Evolutionary conservation across 352 stramenopile genomes (phyloP), one percentile per base, ranked within the genome.

Genomic region (Phytopythium kandeliae): DNA sequence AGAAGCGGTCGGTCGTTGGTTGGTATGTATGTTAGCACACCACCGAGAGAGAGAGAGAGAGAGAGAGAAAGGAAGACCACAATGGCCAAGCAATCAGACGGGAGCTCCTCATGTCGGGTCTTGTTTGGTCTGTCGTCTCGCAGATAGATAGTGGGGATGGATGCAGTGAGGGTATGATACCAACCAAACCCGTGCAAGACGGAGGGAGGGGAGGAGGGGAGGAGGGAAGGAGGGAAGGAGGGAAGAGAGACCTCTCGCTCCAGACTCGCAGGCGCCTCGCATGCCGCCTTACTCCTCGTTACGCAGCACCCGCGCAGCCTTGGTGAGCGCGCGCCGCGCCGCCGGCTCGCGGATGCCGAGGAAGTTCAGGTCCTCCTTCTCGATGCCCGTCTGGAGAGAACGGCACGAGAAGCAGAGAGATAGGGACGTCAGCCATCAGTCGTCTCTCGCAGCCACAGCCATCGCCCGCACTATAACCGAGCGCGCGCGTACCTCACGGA

Each of bases 331-430:
- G 55, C 79, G 78, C n/a, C 79, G 69, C 9, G 77, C 78, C 3
- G 66, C 37, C 2, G 74, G 28, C 53, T 89, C 78, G 35, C 87
- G 85, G 46, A 94, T 89, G 35, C 78, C 79, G 37, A 94, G 57
- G 47, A 94, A 94, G 62, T 94, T 92, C 12, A 94, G 60, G 40
- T 94, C 84, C 48, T 91, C 84, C 51, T 79, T 85, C 45, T 89
- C 81, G 45, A 94, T 89, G 12, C 84, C 84, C 49, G 81, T 94
- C 84, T 94, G 40, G 21, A 17, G 19, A 63, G 28, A 63, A 47
- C 25, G 48, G 50, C 12, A 40, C 34, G 19, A 6, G 49, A 13
- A 51, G 11, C 0, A 44, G 11, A 12, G 1, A 48, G 25, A 3
- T 15, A 58, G 9, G n/a, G 3, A 58, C 4, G 2, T 56, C 16